Evolutionary conservation across 106 monocot genomes (phyloP).

Genomic region (Phalaenopsis equestris): DNA sequence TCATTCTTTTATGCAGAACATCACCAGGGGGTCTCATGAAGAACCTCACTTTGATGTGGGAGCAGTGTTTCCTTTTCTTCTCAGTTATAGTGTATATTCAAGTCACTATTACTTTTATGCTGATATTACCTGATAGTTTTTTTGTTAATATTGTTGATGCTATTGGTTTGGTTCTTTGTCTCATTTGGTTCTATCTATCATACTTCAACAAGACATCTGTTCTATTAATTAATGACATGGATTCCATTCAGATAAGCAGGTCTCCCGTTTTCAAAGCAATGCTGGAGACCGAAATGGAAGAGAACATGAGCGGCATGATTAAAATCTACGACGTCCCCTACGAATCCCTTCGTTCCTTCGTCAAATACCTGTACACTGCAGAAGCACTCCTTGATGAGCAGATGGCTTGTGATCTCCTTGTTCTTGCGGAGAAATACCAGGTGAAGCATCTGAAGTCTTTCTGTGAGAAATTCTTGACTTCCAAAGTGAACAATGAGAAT

Average conservation of each 20-base stretch:
- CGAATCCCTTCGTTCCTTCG: conserved; percentile 69
- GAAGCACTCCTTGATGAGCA: conserved; percentile 79
- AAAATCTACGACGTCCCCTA: conserved; percentile 72
- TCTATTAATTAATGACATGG: not conserved
- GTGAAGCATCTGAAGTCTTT: conserved; percentile 81
- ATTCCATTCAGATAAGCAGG: conserved; percentile 53
- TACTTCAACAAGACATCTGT: too few species aligned
- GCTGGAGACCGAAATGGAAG: conserved; percentile 90
- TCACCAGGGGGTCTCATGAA: too few species aligned
- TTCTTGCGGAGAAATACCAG: conserved; percentile 87
- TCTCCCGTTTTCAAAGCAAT: conserved; percentile 93
- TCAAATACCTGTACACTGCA: conserved; percentile 86
- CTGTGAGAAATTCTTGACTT: conserved; percentile 88
- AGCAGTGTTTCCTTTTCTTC: too few species aligned
- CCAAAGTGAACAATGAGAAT: conserved; percentile 79
- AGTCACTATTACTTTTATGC: too few species aligned
- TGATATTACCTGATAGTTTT: too few species aligned
- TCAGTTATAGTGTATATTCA: too few species aligned
- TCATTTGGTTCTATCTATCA: not conserved
- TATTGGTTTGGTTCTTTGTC: too few species aligned
- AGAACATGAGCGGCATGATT: conserved; percentile 76
- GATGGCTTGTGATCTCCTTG: conserved; percentile 59
- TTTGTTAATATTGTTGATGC: too few species aligned
- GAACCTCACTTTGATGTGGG: too few species aligned
- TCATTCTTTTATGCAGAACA: too few species aligned